Base-by-base conservation (phyloP, 257 asterid genomes). In the Solanum rostratum region DNA sequence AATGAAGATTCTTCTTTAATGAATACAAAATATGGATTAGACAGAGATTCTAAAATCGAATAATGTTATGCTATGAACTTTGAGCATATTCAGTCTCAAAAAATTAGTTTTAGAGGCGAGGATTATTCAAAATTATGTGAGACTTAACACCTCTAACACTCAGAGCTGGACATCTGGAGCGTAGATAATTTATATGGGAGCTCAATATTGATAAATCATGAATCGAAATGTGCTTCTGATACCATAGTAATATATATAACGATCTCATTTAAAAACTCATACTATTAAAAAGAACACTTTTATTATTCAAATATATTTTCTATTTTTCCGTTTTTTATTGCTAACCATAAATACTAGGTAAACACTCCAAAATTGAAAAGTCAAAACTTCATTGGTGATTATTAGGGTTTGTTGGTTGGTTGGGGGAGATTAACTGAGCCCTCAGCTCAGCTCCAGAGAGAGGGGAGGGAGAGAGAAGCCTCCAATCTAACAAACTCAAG, bases 351-450 rank as follows among this genome's bases (percentile, higher is more conserved):
- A 49, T 49, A 33, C 39, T 43, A 45, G 49, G 10, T 15, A 15
- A 49, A 24, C 43, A 45, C 24, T 46, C 24, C 43, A 74, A 46
- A 20, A 46, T 46, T 74, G 60, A 46, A 74, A 74, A 46, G 81
- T 74, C 81, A 74, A 49, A 74, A 27, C 33, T 49, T 9, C 63
- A 49, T 49, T 76, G 37, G 62, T 76, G 27, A 76, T 76, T 24
- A 76, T 49, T 76, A 76, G 82, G 82, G 82, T 76, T 76, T 76
- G 45, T 76, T 76, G 27, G 76, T 68, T 33, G 24, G 82, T 16
- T 20, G 33, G 16, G 82, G 33, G n/a, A 76, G 10, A 46, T 76
- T 76, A 49, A 49, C 62, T 76, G 45, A 76, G 62, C 18, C 82
- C 22, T 76, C 8, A 49, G 62, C 62, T 76, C 45, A 76, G 82